phyloP scores from a whole-genome alignment of 805 yeast genomes.

The Saccharomycopsis babjevae region DNA sequence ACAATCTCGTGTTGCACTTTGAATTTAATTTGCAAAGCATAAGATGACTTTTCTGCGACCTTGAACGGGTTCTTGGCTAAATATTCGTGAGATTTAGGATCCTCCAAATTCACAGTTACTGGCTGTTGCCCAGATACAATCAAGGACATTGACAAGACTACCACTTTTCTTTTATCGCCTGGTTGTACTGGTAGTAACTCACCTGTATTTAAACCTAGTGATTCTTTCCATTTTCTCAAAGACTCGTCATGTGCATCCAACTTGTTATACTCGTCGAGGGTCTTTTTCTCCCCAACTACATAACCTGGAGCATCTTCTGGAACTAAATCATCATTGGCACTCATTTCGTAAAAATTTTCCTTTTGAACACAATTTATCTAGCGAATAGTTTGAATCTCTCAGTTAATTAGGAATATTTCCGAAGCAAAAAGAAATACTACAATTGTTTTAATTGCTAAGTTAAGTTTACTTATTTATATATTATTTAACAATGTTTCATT shows the following conservation, averaged over 20 bases:
- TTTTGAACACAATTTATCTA: no score
- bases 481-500: not conserved
- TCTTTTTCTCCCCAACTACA: slow-evolving; percentile 46
- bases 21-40: slow-evolving; percentile 64
- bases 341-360: no score
- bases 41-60: slow-evolving; percentile 69
- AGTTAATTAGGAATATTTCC: no score
- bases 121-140: slow-evolving; percentile 59
- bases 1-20: slow-evolving; percentile 84
- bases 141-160: slow-evolving; percentile 66
- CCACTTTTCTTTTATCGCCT: slow-evolving; percentile 69
- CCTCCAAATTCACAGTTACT: slow-evolving; percentile 58
- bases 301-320: slow-evolving; percentile 59
- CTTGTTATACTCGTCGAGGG: slow-evolving; percentile 71
- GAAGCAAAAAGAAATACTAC: no score
- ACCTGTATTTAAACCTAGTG: slow-evolving; percentile 63
- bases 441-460: no score
- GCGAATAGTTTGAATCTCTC: no score
- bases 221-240: slow-evolving; percentile 82
- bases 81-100: slow-evolving; percentile 44
- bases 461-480: no score
- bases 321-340: slow-evolving; percentile 41
- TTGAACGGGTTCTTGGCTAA: slow-evolving; percentile 57
- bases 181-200: slow-evolving; percentile 53
- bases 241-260: slow-evolving; percentile 88